Evolutionary conservation across 2,329 filamentous ascomycete genomes (phyloP).

Genomic region (Fusarium nurragi): DNA sequence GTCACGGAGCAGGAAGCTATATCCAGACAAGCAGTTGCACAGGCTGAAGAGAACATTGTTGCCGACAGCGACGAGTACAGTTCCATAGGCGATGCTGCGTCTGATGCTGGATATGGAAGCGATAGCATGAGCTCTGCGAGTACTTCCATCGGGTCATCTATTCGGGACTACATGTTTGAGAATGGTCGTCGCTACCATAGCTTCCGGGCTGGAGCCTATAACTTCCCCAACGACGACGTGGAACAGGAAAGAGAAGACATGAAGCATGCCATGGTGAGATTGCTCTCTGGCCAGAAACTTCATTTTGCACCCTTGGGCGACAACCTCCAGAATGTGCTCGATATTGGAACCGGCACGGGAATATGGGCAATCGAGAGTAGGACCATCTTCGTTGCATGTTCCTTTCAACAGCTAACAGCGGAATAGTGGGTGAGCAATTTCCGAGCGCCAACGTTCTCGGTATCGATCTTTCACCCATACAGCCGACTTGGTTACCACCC

Average conservation of each 20-base stretch:
- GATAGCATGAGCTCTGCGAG: slow-evolving; percentile 50
- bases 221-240: slow-evolving; percentile 68
- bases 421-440: slow-evolving; percentile 57
- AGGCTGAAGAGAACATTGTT: slow-evolving; percentile 51
- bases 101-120: slow-evolving; percentile 53
- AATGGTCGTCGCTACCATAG: slow-evolving; percentile 69
- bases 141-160: slow-evolving; percentile 52
- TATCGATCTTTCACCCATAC: slow-evolving; percentile 60
- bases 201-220: slow-evolving; percentile 64
- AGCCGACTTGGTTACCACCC: slow-evolving; percentile 62
- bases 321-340: slow-evolving; percentile 61
- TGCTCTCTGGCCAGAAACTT: slow-evolving; percentile 59
- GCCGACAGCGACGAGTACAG: slow-evolving; percentile 47
- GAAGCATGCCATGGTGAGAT: slow-evolving; percentile 63
- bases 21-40: slow-evolving; percentile 49
- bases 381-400: slow-evolving; percentile 6
- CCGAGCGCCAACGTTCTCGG: slow-evolving; percentile 56
- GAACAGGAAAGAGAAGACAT: slow-evolving; percentile 68
- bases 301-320: slow-evolving; percentile 62
- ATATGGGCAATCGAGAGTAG: slow-evolving; percentile 67
- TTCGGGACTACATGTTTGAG: slow-evolving; percentile 63
- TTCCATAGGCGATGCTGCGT: slow-evolving; percentile 32
- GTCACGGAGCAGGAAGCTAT: slow-evolving; percentile 49
- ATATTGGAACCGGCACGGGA: slow-evolving; percentile 67
- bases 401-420: slow-evolving; percentile 14